phyloP scores from a whole-genome alignment of 1,139 yeast species.

The Diutina rugosa region DNA sequence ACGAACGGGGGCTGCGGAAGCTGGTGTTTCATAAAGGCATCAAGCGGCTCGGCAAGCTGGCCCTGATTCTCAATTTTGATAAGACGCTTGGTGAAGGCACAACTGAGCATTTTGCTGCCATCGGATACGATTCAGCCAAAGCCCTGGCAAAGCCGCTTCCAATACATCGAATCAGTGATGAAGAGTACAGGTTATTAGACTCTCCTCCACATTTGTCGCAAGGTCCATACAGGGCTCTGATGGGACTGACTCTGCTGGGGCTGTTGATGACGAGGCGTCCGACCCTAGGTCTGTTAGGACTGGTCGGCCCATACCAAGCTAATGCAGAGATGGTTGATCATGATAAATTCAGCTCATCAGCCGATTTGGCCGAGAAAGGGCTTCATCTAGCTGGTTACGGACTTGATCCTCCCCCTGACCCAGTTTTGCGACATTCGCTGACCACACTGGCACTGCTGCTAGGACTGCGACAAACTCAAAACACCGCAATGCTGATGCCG shows the following conservation, averaged over 20 bases:
- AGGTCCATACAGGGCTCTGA: background rate
- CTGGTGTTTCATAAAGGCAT: slow-evolving; percentile 9
- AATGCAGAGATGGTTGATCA: slow-evolving; percentile 6
- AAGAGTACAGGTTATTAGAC: background rate
- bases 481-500: slow-evolving; percentile 23
- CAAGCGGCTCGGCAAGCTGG: slow-evolving; percentile 9
- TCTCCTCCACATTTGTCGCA: background rate
- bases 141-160: slow-evolving; percentile 17
- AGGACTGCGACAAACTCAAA: slow-evolving; percentile 11
- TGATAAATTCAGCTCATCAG: slow-evolving; percentile 6
- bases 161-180: slow-evolving; percentile 17
- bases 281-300: slow-evolving; percentile 5
- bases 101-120: slow-evolving; percentile 17
- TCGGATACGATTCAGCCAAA: slow-evolving; percentile 17
- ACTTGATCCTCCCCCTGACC: slow-evolving; percentile 7
- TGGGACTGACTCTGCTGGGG: slow-evolving; percentile 1
- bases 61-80: slow-evolving; percentile 8
- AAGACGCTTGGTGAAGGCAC: slow-evolving; percentile 3
- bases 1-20: slow-evolving; percentile 2
- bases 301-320: slow-evolving; percentile 6
- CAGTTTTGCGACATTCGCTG: background rate
- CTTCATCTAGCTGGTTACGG: slow-evolving; percentile 15
- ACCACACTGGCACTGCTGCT: background rate
- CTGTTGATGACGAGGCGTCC: background rate
- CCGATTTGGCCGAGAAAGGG: slow-evolving; percentile 11